phyloP scores from a whole-genome alignment of 2,329 filamentous ascomycete species.

The Chalaropsis ovoidea region DNA sequence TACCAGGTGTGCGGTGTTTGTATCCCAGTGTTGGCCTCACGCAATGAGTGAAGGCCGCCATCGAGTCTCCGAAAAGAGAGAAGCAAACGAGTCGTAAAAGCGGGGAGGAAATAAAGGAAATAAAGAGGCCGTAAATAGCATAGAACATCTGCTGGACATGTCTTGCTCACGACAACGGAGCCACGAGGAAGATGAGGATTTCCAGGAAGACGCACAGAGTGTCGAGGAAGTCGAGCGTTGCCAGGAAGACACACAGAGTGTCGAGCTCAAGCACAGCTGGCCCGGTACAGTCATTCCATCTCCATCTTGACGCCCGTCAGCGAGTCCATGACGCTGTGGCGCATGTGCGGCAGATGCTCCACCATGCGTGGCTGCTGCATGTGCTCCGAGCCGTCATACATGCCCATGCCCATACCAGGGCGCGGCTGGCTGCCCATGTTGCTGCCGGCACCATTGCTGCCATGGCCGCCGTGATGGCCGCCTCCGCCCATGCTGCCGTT shows the following conservation, averaged over 20 bases:
- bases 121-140: conserved; percentile 15
- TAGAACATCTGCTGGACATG: background rate
- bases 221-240: background rate
- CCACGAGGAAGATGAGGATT: background rate
- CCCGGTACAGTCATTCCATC: background rate
- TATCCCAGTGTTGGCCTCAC: background rate
- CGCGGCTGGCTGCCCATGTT: conserved; percentile 9
- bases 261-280: background rate
- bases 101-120: background rate
- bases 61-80: conserved; percentile 10
- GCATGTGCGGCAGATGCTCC: conserved; percentile 22
- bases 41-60: background rate
- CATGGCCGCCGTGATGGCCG: background rate
- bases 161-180: background rate
- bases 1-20: background rate
- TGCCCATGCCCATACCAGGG: background rate
- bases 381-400: conserved; percentile 15
- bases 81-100: background rate
- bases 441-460: background rate
- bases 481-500: background rate
- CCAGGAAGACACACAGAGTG: background rate
- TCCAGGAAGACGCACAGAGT: background rate
- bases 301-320: conserved; percentile 8
- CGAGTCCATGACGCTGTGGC: conserved; percentile 10
- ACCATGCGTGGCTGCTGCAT: conserved; percentile 19